phyloP scores from a whole-genome alignment of 176 grass and related monocot genomes.

The Bothriochloa decipiens region DNA sequence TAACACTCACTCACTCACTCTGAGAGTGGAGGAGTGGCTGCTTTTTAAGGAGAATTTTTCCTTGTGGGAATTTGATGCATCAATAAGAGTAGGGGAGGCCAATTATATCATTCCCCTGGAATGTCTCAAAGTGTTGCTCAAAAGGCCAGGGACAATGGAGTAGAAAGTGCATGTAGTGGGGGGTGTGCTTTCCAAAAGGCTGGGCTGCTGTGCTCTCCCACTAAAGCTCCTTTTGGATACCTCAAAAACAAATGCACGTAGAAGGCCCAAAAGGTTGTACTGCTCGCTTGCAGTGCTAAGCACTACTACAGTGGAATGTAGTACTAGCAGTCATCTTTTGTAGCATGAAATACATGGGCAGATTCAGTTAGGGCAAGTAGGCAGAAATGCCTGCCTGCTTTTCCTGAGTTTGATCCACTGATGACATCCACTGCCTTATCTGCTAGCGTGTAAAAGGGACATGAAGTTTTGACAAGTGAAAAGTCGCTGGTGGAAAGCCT shows the following conservation, averaged over 20 bases:
- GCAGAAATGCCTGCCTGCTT: constrained; percentile 24
- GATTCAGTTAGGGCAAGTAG: constrained; percentile 22
- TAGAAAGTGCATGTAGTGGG: constrained; percentile 23
- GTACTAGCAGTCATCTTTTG: background rate
- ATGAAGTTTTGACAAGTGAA: constrained; percentile 41
- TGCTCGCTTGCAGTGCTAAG: background rate
- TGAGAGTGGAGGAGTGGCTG: constrained; percentile 5
- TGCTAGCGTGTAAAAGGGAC: constrained; percentile 33
- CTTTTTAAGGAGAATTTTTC: constrained; percentile 40
- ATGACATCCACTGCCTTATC: constrained; percentile 24
- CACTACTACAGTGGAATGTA: background rate
- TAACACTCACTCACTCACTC: constrained; percentile 17
- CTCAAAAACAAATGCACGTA: constrained; percentile 29
- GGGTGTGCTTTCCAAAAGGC: constrained; percentile 42
- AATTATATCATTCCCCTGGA: constrained; percentile 37
- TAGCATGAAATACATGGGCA: background rate
- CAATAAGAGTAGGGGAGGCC: constrained; percentile 26
- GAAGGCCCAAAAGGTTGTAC: constrained; percentile 30
- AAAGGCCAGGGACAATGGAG: constrained; percentile 36
- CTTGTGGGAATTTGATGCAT: constrained; percentile 43
- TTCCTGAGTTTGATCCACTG: constrained; percentile 31
- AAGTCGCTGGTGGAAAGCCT: constrained; percentile 41
- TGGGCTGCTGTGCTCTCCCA: constrained; percentile 33
- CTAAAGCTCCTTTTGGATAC: constrained; percentile 42
- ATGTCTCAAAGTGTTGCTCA: constrained; percentile 21